These are phyloP conservation scores for Phlegmacium glaucopus DNA, from an alignment of 768 basidiomycete species.

Conservation along the genomic window DNA sequence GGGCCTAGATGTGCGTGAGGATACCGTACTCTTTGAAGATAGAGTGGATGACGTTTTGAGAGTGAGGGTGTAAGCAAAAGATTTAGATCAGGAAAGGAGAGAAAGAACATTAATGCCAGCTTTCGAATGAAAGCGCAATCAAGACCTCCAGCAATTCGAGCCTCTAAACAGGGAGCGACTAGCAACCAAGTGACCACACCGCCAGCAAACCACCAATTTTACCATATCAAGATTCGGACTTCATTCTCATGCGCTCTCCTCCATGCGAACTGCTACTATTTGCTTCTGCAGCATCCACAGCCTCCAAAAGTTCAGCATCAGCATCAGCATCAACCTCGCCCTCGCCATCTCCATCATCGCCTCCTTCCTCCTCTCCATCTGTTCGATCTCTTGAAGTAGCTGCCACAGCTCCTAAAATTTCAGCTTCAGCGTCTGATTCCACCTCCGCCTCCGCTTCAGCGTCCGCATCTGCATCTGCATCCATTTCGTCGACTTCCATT, in stretches of 20 bases:
- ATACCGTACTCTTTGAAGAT: too few relatives aligned
- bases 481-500: slow-evolving; percentile 20
- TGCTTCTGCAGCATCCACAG: slow-evolving; percentile 48
- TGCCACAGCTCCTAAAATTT: slow-evolving; percentile 22
- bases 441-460: slow-evolving; percentile 19
- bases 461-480: slow-evolving; percentile 27
- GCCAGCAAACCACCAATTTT: too few relatives aligned
- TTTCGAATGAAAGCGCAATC: too few relatives aligned
- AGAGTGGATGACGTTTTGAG: too few relatives aligned
- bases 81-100: too few relatives aligned
- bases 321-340: slow-evolving; percentile 20
- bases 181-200: too few relatives aligned
- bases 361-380: slow-evolving; percentile 19
- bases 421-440: slow-evolving; percentile 30
- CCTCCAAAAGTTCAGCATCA: slow-evolving; percentile 44
- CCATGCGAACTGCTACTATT: slow-evolving; percentile 29
- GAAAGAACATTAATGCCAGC: too few relatives aligned
- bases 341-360: slow-evolving; percentile 19
- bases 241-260: slow-evolving; percentile 19
- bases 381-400: slow-evolving; percentile 10
- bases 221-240: slow-evolving; percentile 10
- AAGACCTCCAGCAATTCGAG: too few relatives aligned
- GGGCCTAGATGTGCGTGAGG: too few relatives aligned
- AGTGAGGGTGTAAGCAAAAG: too few relatives aligned
- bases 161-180: too few relatives aligned